Conservation (phyloP, 1,284 basidiomycete genomes). For the Naganishia sp. region DNA sequence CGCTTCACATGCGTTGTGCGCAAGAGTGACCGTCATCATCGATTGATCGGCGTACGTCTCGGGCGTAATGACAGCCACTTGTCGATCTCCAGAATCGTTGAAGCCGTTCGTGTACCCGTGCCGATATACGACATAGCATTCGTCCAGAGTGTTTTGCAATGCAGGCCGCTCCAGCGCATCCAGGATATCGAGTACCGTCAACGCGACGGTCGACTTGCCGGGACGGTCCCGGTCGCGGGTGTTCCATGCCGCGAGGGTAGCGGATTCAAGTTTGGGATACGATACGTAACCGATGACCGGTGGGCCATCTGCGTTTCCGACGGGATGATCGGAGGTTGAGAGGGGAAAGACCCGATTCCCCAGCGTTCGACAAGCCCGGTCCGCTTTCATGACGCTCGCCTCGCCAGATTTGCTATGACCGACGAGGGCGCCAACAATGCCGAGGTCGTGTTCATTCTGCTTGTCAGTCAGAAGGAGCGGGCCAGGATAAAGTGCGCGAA, state of each 20-base stretch:
- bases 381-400: conserved; percentile 30
- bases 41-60: neutral
- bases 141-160: conserved; percentile 1
- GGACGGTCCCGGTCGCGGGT: conserved; percentile 26
- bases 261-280: conserved; percentile 28
- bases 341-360: conserved; percentile 35
- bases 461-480: conserved; percentile 44
- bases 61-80: conserved; percentile 30
- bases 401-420: conserved; percentile 25
- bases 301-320: conserved; percentile 33
- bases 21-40: conserved; percentile 4
- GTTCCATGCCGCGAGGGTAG: conserved; percentile 40
- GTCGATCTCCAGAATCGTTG: conserved; percentile 33
- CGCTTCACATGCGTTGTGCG: conserved; percentile 5
- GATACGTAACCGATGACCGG: conserved; percentile 35
- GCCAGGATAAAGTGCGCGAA: conserved; percentile 41
- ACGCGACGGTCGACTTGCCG: conserved; percentile 31
- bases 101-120: conserved; percentile 26
- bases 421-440: conserved; percentile 34
- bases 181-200: conserved; percentile 33
- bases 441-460: conserved; percentile 36
- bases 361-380: conserved; percentile 23
- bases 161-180: conserved; percentile 35
- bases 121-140: conserved; percentile 1
- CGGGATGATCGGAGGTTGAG: conserved; percentile 34